Evolutionary conservation across 2,329 filamentous ascomycete genomes (phyloP).

Genomic region (Allantophomopsis cytisporea): DNA sequence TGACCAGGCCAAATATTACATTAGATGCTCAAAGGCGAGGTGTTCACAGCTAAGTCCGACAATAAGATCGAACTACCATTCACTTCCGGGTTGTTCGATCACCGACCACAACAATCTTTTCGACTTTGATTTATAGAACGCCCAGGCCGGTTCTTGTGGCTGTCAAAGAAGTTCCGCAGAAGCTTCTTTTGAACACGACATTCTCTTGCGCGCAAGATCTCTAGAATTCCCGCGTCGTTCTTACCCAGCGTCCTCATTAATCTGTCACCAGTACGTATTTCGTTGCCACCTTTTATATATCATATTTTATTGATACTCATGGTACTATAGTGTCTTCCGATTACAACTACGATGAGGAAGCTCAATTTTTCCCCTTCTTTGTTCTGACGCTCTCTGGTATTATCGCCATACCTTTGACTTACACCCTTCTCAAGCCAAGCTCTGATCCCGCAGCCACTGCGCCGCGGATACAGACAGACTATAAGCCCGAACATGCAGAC

Average conservation of each 20-base stretch:
- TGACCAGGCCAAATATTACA: too few species aligned
- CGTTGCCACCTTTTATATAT: too few species aligned
- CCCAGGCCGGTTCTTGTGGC: too few species aligned
- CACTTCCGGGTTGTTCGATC: too few species aligned
- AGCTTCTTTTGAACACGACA: neutral
- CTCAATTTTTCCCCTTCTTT: conserved; percentile 99
- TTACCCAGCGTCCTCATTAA: too few species aligned
- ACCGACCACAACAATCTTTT: too few species aligned
- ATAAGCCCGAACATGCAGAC: conserved; percentile 69
- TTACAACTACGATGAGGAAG: conserved; percentile 96
- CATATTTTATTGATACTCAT: neutral
- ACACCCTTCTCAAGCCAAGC: conserved; percentile 69
- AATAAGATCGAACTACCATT: too few species aligned
- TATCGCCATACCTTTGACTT: conserved; percentile 81
- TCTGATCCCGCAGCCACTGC: conserved; percentile 68
- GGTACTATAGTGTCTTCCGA: conserved; percentile 37
- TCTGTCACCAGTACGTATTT: too few species aligned
- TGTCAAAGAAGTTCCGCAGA: too few species aligned
- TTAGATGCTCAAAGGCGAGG: too few species aligned
- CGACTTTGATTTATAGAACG: too few species aligned
- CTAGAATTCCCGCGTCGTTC: neutral
- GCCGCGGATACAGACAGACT: conserved; percentile 69
- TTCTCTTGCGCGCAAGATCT: neutral
- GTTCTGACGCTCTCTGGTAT: conserved; percentile 81
- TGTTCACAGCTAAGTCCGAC: too few species aligned